These are phyloP conservation scores for Pleurotus sapidus DNA, from an alignment of 768 basidiomycete genomes.

Conservation along the genomic window DNA sequence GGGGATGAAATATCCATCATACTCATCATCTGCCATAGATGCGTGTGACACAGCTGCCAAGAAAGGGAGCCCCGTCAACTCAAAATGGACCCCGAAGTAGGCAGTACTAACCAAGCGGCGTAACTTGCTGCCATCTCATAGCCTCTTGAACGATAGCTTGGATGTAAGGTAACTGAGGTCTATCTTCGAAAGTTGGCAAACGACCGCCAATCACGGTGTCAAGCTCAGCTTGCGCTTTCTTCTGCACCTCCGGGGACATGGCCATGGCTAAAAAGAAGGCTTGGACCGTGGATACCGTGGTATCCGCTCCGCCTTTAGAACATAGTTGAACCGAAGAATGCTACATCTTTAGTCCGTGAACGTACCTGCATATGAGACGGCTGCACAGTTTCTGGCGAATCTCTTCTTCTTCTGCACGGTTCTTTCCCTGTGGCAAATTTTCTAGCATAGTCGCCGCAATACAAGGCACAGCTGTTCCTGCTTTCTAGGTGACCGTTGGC, in stretches of 20 bases:
- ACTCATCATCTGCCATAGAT: slow-evolving; percentile 30
- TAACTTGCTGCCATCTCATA: slow-evolving; percentile 18
- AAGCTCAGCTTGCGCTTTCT: slow-evolving; percentile 32
- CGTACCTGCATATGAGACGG: slow-evolving; percentile 5
- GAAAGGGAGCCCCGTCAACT: background rate
- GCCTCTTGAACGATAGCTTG: slow-evolving; percentile 21
- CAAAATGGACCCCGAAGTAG: background rate
- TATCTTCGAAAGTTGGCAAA: slow-evolving; percentile 21
- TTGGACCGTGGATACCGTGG: slow-evolving; percentile 11
- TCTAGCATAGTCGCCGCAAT: slow-evolving; percentile 5
- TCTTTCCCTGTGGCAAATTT: background rate
- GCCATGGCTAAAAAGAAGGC: slow-evolving; percentile 16
- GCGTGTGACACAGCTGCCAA: slow-evolving; percentile 18
- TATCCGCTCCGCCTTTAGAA: slow-evolving; percentile 8
- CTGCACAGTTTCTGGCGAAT: slow-evolving; percentile 8
- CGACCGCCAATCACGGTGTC: slow-evolving; percentile 30
- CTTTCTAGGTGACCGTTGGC: background rate
- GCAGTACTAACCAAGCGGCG: slow-evolving; percentile 16
- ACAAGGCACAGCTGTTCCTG: slow-evolving; percentile 2
- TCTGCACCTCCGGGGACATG: slow-evolving; percentile 16
- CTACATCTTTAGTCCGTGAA: background rate
- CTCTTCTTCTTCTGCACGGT: slow-evolving; percentile 2
- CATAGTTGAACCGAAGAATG: background rate
- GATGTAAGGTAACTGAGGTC: slow-evolving; percentile 20
- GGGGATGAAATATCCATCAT: slow-evolving; percentile 32